Percentiles rank a stretch among this genome's conserved stretches.
These are phyloP conservation scores for Calocybe cyanea DNA, from an alignment of 768 basidiomycete genomes.

Conservation along the genomic window DNA sequence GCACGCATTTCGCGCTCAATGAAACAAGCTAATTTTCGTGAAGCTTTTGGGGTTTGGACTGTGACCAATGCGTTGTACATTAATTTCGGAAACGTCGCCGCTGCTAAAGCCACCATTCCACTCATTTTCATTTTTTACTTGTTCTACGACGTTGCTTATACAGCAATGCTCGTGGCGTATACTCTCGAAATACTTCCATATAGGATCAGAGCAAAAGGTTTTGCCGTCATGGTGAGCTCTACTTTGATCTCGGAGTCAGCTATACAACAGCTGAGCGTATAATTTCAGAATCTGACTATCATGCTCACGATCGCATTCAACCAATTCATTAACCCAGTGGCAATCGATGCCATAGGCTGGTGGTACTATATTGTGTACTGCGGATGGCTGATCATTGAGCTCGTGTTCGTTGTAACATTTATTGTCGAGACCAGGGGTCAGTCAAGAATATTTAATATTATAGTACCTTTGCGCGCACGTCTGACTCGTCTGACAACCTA, in stretches of 20 bases:
- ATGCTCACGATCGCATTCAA: slow-evolving; percentile 72
- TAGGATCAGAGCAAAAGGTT: slow-evolving; percentile 75
- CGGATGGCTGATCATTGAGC: slow-evolving; percentile 61
- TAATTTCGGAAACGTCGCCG: slow-evolving; percentile 31
- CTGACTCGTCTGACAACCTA: background rate
- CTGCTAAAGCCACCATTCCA: slow-evolving; percentile 53
- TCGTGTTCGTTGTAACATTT: slow-evolving; percentile 50
- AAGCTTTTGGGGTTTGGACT: slow-evolving; percentile 60
- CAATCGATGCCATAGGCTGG: slow-evolving; percentile 55
- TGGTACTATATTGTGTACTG: slow-evolving; percentile 61
- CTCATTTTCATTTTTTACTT: slow-evolving; percentile 60
- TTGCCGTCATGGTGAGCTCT: slow-evolving; percentile 59
- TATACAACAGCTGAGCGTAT: slow-evolving; percentile 2
- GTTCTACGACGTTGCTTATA: slow-evolving; percentile 69
- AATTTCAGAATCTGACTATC: slow-evolving; percentile 52
- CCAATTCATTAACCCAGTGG: slow-evolving; percentile 78
- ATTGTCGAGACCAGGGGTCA: slow-evolving; percentile 63
- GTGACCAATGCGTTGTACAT: slow-evolving; percentile 42
- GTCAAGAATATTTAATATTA: slow-evolving; percentile 7
- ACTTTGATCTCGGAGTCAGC: background rate
- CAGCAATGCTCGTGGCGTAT: slow-evolving; percentile 61
- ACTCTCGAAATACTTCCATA: slow-evolving; percentile 80
- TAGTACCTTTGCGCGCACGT: background rate
- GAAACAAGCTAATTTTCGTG: background rate
- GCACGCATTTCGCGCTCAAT: background rate